Percentiles rank a stretch among this genome's conserved stretches.
These are phyloP conservation scores for Torulaspora delbrueckii DNA, from an alignment of 805 yeast genomes.

Conservation along the genomic window DNA sequence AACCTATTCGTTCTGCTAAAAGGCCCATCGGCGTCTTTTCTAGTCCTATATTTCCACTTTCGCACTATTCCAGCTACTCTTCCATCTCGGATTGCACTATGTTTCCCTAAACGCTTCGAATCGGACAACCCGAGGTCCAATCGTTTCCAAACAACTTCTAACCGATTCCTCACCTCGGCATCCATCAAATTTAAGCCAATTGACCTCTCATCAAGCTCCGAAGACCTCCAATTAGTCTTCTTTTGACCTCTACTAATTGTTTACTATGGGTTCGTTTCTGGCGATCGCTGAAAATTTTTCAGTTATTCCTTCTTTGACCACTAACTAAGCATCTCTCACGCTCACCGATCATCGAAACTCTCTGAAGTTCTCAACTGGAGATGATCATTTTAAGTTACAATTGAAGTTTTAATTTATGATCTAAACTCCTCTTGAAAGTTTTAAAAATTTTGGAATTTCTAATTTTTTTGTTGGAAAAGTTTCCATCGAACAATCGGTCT, in stretches of 20 bases:
- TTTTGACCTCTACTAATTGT: not conserved
- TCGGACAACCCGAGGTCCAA: slow-evolving; percentile 2
- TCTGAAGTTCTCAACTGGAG: not conserved
- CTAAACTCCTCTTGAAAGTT: not conserved
- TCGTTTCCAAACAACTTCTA: slow-evolving; percentile 4
- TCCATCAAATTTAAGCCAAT: slow-evolving; percentile 1
- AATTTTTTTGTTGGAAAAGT: not conserved
- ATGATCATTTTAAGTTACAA: not conserved
- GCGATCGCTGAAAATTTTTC: slow-evolving; percentile 5
- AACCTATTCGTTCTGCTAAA: slow-evolving; percentile 4
- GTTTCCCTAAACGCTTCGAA: slow-evolving; percentile 2
- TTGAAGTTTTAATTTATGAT: not conserved
- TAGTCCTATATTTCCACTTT: slow-evolving; percentile 17
- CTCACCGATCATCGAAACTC: not conserved
- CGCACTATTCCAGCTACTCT: slow-evolving; percentile 4
- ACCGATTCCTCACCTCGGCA: not conserved
- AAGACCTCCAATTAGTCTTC: not conserved
- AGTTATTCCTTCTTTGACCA: not conserved
- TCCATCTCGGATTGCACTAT: not conserved
- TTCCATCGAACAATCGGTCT: slow-evolving; percentile 1
- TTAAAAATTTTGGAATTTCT: not conserved
- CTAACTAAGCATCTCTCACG: not conserved
- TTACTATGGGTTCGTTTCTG: not conserved
- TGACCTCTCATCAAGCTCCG: not conserved
- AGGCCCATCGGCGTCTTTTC: slow-evolving; percentile 1